Evolutionary conservation across 176 grass and related monocot species (phyloP).

Genomic region (Rhynchospora tenuis): DNA sequence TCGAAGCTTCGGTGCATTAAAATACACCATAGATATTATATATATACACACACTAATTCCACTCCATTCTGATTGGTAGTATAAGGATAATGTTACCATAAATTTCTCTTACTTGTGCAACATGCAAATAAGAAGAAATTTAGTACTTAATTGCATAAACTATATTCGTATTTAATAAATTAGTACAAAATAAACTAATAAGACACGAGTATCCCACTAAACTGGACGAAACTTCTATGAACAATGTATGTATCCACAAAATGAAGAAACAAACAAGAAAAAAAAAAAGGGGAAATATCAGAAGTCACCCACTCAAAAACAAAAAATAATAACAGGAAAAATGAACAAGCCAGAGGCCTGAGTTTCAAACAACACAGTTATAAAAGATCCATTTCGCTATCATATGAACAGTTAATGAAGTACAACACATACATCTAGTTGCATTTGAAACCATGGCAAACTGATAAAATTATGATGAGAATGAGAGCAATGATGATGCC

Average conservation of each 20-base stretch:
- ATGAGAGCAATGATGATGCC: constrained; percentile 59
- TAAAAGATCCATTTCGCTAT: background rate
- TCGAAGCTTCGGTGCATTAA: too few relatives aligned
- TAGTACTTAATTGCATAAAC: background rate
- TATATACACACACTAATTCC: too few relatives aligned
- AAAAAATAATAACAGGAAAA: background rate
- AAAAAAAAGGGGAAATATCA: background rate
- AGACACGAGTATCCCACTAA: background rate
- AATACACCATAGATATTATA: too few relatives aligned
- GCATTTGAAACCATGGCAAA: constrained; percentile 57
- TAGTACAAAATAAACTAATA: background rate
- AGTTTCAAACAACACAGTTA: constrained; percentile 5
- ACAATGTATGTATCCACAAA: constrained; percentile 4
- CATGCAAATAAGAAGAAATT: background rate
- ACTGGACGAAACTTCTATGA: background rate
- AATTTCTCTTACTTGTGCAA: background rate
- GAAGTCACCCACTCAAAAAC: background rate
- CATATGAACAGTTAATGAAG: background rate
- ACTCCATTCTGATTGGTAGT: background rate
- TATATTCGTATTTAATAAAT: background rate
- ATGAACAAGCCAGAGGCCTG: background rate
- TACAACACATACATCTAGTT: background rate
- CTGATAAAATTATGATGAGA: constrained; percentile 63
- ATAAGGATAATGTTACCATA: background rate
- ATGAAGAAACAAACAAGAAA: background rate